phyloP scores from a whole-genome alignment of 768 basidiomycete genomes.

The Hydnomerulius pinastri region DNA sequence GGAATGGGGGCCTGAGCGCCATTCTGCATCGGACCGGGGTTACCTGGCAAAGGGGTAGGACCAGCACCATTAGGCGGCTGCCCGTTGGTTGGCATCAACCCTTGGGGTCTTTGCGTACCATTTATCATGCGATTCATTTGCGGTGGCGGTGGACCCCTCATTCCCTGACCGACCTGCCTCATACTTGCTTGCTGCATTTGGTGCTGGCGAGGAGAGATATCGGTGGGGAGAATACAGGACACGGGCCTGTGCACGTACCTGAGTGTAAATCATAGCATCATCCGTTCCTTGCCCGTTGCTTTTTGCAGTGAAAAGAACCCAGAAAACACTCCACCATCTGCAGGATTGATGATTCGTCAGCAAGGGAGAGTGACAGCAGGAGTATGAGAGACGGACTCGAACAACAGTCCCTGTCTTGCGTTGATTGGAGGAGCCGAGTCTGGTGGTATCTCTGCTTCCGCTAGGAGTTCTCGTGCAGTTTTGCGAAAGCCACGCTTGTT shows the following conservation, averaged over 20 bases:
- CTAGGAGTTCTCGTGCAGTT: conserved; percentile 66
- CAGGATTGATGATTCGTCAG: not conserved
- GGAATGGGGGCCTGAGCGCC: conserved; percentile 23
- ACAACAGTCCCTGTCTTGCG: conserved; percentile 79
- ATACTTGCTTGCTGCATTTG: conserved; percentile 36
- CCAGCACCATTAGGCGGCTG: conserved; percentile 34
- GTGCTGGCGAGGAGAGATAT: conserved; percentile 29
- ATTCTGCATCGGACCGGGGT: conserved; percentile 29
- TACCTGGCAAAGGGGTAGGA: conserved; percentile 25
- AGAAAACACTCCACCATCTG: conserved; percentile 91
- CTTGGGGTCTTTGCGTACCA: conserved; percentile 31
- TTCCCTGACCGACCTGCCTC: conserved; percentile 31
- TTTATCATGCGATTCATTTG: conserved; percentile 33
- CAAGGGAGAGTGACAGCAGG: not conserved
- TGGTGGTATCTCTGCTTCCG: conserved; percentile 64
- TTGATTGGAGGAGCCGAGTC: conserved; percentile 77
- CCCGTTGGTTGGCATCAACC: conserved; percentile 10
- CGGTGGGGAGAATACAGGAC: conserved; percentile 12
- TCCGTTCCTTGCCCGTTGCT: conserved; percentile 66
- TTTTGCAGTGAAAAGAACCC: conserved; percentile 83
- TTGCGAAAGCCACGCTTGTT: conserved; percentile 74
- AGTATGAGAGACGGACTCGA: conserved; percentile 56
- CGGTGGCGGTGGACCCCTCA: conserved; percentile 30
- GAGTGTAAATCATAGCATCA: conserved; percentile 70
- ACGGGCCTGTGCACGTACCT: conserved; percentile 45